phyloP scores from a whole-genome alignment of 352 stramenopile genomes.

The Phytophthora syringae region DNA sequence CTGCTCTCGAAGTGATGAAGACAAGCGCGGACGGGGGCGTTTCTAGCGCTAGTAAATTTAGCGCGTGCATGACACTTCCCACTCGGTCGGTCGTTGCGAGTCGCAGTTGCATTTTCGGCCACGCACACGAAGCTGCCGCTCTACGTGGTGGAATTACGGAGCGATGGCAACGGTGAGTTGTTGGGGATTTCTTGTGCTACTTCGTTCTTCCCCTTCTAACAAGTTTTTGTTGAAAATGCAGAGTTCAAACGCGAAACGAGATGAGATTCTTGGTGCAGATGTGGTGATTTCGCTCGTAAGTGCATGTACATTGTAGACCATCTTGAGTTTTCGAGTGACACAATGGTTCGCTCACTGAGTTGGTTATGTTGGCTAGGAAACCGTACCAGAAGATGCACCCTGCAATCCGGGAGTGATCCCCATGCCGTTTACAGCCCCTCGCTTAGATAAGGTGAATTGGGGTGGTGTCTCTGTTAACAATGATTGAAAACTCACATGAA shows the following conservation, averaged over 20 bases:
- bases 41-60: conserved; percentile 12
- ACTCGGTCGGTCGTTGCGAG: background rate
- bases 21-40: no score
- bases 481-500: background rate
- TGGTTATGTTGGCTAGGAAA: background rate
- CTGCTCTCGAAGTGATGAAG: no score
- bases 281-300: conserved; percentile 28
- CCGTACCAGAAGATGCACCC: conserved; percentile 4
- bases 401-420: background rate
- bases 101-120: conserved; percentile 1
- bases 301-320: no score
- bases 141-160: background rate
- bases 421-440: background rate
- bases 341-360: background rate
- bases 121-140: no score
- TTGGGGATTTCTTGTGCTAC: background rate
- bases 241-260: conserved; percentile 16
- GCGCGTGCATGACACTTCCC: background rate
- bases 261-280: conserved; percentile 18
- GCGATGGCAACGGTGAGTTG: conserved; percentile 6
- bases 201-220: no score
- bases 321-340: background rate
- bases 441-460: conserved; percentile 13
- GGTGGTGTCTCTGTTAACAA: background rate
- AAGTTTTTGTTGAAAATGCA: no score